phyloP scores from a whole-genome alignment of 1,139 yeast genomes.

The Hyphopichia burtonii region DNA sequence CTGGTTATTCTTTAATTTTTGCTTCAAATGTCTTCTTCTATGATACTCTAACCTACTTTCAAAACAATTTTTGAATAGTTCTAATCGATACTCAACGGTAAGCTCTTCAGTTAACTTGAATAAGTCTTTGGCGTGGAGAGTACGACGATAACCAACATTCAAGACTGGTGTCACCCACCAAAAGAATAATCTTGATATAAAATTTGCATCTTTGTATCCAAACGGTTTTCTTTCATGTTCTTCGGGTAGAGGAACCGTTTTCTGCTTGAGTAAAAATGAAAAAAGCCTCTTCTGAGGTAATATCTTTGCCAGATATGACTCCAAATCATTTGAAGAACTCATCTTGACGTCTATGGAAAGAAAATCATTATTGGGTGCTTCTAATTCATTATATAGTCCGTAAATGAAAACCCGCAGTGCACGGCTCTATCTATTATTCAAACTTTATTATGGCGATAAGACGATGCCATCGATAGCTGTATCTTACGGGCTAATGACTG shows the following conservation, averaged over 20 bases:
- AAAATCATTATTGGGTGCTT: too few relatives aligned
- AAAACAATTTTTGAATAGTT: slow-evolving; percentile 8
- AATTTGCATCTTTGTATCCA: slow-evolving; percentile 24
- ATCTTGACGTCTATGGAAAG: too few relatives aligned
- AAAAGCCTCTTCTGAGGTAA: slow-evolving; percentile 2
- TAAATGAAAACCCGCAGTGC: too few relatives aligned
- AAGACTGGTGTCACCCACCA: slow-evolving; percentile 44
- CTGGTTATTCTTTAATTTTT: slow-evolving; percentile 12
- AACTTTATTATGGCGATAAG: too few relatives aligned
- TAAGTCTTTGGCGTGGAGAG: slow-evolving; percentile 39
- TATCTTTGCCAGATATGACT: background rate
- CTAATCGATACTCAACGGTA: slow-evolving; percentile 7
- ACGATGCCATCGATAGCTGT: too few relatives aligned
- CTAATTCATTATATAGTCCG: too few relatives aligned
- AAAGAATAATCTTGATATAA: slow-evolving; percentile 32
- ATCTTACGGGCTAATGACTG: too few relatives aligned
- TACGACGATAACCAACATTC: slow-evolving; percentile 44
- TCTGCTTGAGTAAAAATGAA: slow-evolving; percentile 9
- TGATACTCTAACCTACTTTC: slow-evolving; percentile 10
- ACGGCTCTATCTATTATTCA: too few relatives aligned
- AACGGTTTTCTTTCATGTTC: slow-evolving; percentile 31
- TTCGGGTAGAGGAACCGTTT: slow-evolving; percentile 27
- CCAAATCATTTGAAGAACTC: too few relatives aligned
- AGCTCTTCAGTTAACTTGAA: slow-evolving; percentile 30
- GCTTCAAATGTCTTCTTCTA: slow-evolving; percentile 14